These are phyloP conservation scores for Phialophora verrucosa DNA, from an alignment of 2,329 filamentous ascomycete species.

Conservation along the genomic window DNA sequence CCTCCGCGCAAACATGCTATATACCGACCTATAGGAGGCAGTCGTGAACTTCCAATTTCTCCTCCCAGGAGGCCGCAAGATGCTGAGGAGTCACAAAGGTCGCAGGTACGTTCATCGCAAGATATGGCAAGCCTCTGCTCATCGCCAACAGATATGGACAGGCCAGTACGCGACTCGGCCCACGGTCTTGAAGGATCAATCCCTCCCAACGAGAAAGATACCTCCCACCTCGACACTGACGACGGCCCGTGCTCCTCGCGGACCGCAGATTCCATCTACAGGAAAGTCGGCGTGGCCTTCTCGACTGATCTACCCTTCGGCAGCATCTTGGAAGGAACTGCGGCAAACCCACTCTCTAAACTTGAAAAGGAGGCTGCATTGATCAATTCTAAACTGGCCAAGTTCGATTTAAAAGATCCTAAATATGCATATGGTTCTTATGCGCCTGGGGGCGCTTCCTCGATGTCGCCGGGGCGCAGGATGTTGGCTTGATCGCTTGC, in stretches of 20 bases:
- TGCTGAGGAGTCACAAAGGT: neutral
- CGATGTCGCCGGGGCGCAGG: no score
- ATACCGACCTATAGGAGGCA: neutral
- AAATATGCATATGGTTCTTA: no score
- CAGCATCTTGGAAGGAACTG: neutral
- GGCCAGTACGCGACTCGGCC: neutral
- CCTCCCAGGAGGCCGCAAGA: neutral
- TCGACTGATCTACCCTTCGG: neutral
- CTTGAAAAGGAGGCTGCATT: conserved; percentile 5
- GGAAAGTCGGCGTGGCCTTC: neutral
- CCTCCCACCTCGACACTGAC: neutral
- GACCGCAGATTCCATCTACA: neutral
- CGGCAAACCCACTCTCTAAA: neutral
- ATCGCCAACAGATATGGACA: neutral
- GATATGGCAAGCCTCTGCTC: neutral
- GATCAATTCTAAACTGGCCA: conserved; percentile 1
- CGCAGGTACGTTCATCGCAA: neutral
- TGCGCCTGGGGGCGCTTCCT: no score
- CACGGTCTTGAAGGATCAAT: neutral
- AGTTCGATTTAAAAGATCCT: no score
- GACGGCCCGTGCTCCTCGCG: neutral
- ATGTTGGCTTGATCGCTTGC: no score
- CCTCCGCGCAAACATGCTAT: neutral
- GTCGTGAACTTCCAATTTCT: neutral
- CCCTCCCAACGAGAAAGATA: neutral